Evolutionary conservation across 768 basidiomycete genomes (phyloP), one percentile per base, ranked within the genome.

Genomic region (Lactifluus subvellereus): DNA sequence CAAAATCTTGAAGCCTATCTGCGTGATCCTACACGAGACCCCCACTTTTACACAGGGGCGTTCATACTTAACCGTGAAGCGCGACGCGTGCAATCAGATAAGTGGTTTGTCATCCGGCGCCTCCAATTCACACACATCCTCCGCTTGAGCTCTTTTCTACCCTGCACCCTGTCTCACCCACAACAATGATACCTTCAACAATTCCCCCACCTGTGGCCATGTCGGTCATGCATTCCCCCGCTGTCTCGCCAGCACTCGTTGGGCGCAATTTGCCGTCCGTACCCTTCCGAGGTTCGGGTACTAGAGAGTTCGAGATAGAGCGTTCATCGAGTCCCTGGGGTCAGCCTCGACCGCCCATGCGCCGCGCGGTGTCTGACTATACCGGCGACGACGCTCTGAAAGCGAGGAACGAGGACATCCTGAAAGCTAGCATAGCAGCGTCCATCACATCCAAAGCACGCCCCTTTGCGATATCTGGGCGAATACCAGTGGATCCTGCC

Each of bases 401-500:
- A 57, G 75, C 83, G 20, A 80, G 45, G 8, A 45, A n/a, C 20
- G 84, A 86, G 64, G 72, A 77, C 22, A 72, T 81, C 9, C 83
- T 82, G 65, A 80, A 82, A 56, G 75, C 83, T n/a, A 80, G 79
- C 63, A 79, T 90, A 5, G 74, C 81, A 0, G 76, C 77, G 43
- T 72, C 91, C 57, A 74, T 90, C 54, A 74, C 73, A 11, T 80
- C 83, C 14, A 90, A 85, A 71, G 76, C 82, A 37, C 79, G 78
- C 3, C 83, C 86, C 48, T 88, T 86, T 71, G 80, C 84, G 1
- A 79, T 85, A 13, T 82, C 81, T 11, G 89, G 90, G 0, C 78
- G 84, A 37, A 86, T 91, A 52, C 86, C 86, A 7, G 74, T 89
- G 45, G 88, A 90, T 73, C 82, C 86, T 18, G 78, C 83, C 3